phyloP scores from a whole-genome alignment of 169 alveolate species.

The Eimeria acervulina region DNA sequence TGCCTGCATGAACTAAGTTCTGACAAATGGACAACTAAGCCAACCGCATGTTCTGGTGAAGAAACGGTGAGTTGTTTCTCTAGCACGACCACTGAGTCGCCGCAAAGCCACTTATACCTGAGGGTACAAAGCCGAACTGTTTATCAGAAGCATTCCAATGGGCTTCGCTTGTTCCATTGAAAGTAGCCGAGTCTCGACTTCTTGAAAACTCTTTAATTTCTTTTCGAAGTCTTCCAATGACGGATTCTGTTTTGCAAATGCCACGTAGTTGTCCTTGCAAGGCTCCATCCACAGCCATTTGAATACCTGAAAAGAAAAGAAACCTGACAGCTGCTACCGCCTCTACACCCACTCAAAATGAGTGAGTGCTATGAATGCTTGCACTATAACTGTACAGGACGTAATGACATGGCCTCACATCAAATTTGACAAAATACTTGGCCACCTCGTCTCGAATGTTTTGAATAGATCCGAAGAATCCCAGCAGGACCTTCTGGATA shows the following conservation, averaged over 20 bases:
- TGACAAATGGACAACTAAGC: neutral
- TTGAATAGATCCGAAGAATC: constrained; percentile 96
- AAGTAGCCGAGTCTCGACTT: constrained; percentile 91
- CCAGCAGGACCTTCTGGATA: constrained; percentile 96
- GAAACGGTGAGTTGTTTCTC: neutral
- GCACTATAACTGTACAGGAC: neutral
- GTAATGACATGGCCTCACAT: constrained; percentile 20
- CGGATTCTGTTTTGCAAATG: constrained; percentile 92
- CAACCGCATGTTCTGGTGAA: neutral
- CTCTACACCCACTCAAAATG: neutral
- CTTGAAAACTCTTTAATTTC: constrained; percentile 90
- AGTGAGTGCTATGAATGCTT: neutral
- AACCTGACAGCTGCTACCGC: constrained; percentile 30
- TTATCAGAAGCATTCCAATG: constrained; percentile 71
- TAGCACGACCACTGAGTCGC: neutral
- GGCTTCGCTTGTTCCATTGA: constrained; percentile 86
- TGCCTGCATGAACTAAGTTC: neutral
- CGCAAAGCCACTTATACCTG: constrained; percentile 39
- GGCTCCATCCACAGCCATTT: constrained; percentile 94
- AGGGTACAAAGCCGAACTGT: constrained; percentile 43
- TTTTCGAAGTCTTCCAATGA: constrained; percentile 95
- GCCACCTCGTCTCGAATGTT: constrained; percentile 94
- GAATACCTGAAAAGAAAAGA: constrained; percentile 90
- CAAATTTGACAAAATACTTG: constrained; percentile 89
- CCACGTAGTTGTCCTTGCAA: constrained; percentile 90